Percentiles rank a stretch among this genome's conserved stretches.
phyloP scores from a whole-genome alignment of 345 rosid genomes.

The Capsella bursapastoris region DNA sequence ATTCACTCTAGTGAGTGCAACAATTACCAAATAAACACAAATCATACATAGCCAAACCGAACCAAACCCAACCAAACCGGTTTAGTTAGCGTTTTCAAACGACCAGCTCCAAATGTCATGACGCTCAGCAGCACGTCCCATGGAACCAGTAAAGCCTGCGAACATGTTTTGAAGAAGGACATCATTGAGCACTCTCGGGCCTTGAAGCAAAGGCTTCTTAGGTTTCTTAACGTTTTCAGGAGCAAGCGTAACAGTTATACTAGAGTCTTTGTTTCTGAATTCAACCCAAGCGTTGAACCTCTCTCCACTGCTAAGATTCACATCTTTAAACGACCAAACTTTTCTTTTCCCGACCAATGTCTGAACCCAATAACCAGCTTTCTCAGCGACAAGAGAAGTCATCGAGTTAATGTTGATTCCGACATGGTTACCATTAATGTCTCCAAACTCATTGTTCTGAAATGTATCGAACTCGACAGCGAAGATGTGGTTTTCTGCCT shows the following conservation, averaged over 20 bases:
- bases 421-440: constrained; percentile 51
- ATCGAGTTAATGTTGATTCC: constrained; percentile 48
- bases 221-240: constrained; percentile 41
- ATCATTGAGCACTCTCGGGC: constrained; percentile 33
- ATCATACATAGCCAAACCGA: neutral
- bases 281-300: constrained; percentile 45
- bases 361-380: constrained; percentile 47
- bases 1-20: constrained; percentile 3
- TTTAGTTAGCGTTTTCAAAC: constrained; percentile 28
- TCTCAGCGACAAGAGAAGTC: constrained; percentile 29
- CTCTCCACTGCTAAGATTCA: constrained; percentile 42
- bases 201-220: constrained; percentile 42
- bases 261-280: constrained; percentile 34
- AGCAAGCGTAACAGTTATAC: constrained; percentile 35
- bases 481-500: constrained; percentile 31
- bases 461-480: constrained; percentile 41
- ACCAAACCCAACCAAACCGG: neutral
- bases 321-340: constrained; percentile 42
- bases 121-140: constrained; percentile 45
- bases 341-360: constrained; percentile 36
- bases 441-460: constrained; percentile 35
- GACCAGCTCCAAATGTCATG: constrained; percentile 47
- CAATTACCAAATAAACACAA: neutral
- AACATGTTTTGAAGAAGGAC: constrained; percentile 41
- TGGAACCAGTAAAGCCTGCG: constrained; percentile 42